Percentiles rank a stretch among this genome's conserved stretches.
phyloP scores from a whole-genome alignment of 768 basidiomycete genomes.

The Suillus plorans region DNA sequence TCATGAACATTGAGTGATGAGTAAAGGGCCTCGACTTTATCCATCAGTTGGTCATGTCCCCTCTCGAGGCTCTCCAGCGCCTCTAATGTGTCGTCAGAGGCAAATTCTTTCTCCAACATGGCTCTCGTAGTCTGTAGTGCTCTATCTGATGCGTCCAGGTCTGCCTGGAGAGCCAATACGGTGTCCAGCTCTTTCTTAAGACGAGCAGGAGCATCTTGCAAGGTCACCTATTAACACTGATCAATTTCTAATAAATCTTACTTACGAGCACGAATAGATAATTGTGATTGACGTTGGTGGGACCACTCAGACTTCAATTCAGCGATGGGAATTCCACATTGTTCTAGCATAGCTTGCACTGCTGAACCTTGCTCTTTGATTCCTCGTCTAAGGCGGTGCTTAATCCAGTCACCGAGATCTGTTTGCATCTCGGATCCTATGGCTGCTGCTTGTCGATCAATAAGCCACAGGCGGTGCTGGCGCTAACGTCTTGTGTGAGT shows the following conservation, averaged over 20 bases:
- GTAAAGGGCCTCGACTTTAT: conserved; percentile 9
- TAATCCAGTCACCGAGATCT: conserved; percentile 36
- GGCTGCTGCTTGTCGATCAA: conserved; percentile 31
- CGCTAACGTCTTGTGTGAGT: conserved; percentile 10
- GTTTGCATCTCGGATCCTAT: conserved; percentile 26
- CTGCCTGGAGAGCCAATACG: conserved; percentile 31
- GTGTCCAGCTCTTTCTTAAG: conserved; percentile 35
- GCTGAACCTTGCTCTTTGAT: conserved; percentile 12
- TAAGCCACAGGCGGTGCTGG: conserved; percentile 29
- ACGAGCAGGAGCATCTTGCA: conserved; percentile 16
- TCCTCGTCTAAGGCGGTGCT: conserved; percentile 18
- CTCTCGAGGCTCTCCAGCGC: conserved; percentile 19
- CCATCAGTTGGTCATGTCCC: conserved; percentile 1
- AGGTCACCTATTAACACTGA: not conserved
- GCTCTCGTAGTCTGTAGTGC: conserved; percentile 16
- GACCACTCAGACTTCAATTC: conserved; percentile 7
- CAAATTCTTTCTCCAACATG: conserved; percentile 8
- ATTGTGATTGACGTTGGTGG: not conserved
- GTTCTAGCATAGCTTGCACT: not conserved
- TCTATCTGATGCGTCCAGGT: conserved; percentile 25
- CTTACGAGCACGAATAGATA: conserved; percentile 10
- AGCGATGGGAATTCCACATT: not conserved
- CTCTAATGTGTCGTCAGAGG: conserved; percentile 7
- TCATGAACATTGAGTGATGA: conserved; percentile 12
- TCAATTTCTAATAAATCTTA: not conserved